Evolutionary conservation across 1,284 basidiomycete genomes (phyloP), one percentile per base, ranked within the genome.

Genomic region (Bjerkandera adusta): DNA sequence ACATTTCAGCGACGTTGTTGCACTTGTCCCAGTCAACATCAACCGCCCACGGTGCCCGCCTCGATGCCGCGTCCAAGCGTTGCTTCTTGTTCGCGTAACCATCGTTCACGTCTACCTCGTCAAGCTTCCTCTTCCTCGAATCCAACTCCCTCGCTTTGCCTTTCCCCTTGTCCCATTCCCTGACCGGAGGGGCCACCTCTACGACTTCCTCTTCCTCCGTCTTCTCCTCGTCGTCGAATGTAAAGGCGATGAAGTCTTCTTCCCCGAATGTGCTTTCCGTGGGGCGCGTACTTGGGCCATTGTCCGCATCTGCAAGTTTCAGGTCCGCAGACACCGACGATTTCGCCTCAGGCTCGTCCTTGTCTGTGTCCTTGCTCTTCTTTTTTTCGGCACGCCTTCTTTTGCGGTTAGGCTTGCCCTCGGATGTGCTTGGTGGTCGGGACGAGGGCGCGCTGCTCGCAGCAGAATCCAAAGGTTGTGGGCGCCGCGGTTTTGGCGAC

Each of bases 1-100:
- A 92, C 91, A 92, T 74, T 59, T 92, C 86, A 12, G 90, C 83
- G 22, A 90, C 85, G 61, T 90, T 90, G 35, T 71, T 71, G 62
- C 88, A 89, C 12, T 65, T 62, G n/a, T 86, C 77, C 87, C 89
- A 91, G 54, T 92, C 79, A 3, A 94, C 79, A n/a, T 79, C 70
- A 13, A 70, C 68, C 3, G 84, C 71, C 94, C 94, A 97, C 3
- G 93, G 92, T 15, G 86, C 81, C 56, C 76, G 77, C 45, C 82
- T 76, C 13, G 79, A 77, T 5, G 73, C 68, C 4, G 79, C 80
- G 52, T 80, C 74, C 50, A 73, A 57, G 47, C 82, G 70, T 60
- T 85, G 77, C 61, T 77, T 80, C 64, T 79, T 78, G 67, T 69
- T 79, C 47, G 68, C 67, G 55, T 76, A 76, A 7, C 69, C 73